Evolutionary conservation across 371 early-diverging fungal species (phyloP).

Genomic region (Mucor lusitanicus): DNA sequence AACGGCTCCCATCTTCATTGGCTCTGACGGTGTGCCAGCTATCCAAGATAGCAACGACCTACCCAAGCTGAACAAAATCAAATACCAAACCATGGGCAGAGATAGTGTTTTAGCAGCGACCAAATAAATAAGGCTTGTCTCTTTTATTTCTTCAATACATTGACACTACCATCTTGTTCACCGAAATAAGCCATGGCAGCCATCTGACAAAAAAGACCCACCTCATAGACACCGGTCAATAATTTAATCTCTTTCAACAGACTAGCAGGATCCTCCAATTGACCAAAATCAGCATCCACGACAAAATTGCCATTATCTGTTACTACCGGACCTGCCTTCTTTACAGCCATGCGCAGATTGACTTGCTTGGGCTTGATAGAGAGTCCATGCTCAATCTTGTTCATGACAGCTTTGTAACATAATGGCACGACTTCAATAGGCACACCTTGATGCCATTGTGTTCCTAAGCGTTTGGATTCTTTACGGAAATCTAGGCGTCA

Average conservation of each 20-base stretch:
- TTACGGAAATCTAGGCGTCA: conserved; percentile 72
- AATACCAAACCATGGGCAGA: conserved; percentile 21
- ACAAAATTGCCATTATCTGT: conserved; percentile 95
- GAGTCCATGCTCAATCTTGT: conserved; percentile 12
- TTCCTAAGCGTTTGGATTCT: conserved; percentile 73
- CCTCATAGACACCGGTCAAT: conserved; percentile 90
- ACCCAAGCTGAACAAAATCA: conserved; percentile 5
- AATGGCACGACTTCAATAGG: conserved; percentile 90
- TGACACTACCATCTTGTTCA: conserved; percentile 23
- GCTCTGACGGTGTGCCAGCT: conserved; percentile 55
- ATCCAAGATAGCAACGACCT: background rate
- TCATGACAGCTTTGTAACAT: conserved; percentile 45
- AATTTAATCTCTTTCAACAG: conserved; percentile 63
- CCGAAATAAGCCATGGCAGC: conserved; percentile 87
- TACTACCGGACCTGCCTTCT: conserved; percentile 93
- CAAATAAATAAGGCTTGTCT: background rate
- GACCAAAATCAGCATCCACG: conserved; percentile 82
- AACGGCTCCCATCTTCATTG: conserved; percentile 75
- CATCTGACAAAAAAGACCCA: conserved; percentile 88
- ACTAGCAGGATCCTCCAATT: conserved; percentile 60
- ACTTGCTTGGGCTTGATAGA: conserved; percentile 30
- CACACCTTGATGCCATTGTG: conserved; percentile 81
- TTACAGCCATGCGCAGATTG: conserved; percentile 72
- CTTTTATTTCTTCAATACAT: conserved; percentile 9
- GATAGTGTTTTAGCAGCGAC: conserved; percentile 27